Conservation (phyloP, 176 grass and related monocot genomes). For the Carex parvula region DNA sequence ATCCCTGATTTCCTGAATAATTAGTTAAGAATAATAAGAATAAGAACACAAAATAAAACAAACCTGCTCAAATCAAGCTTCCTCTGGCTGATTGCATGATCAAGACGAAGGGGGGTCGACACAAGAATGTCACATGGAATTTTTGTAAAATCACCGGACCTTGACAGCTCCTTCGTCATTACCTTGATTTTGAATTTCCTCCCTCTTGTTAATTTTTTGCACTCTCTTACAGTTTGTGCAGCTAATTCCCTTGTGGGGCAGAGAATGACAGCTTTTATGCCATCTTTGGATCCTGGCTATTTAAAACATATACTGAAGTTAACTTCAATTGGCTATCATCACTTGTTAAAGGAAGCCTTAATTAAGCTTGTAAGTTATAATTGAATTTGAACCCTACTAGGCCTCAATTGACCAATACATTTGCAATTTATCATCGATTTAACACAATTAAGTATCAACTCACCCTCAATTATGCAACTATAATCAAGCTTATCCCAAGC, state of each 20-base stretch:
- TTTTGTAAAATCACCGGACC: constrained; percentile 83
- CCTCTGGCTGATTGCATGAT: constrained; percentile 63
- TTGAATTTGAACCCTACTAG: not conserved
- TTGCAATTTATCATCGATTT: not conserved
- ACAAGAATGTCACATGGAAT: constrained; percentile 87
- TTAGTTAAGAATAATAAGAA: not conserved
- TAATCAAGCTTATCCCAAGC: not conserved
- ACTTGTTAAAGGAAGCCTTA: not conserved
- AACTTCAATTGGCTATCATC: not conserved
- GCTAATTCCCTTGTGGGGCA: constrained; percentile 95
- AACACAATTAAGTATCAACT: not conserved
- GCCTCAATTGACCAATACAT: not conserved
- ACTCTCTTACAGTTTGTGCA: constrained; percentile 79
- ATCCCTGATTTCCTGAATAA: not conserved
- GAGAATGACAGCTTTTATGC: constrained; percentile 75
- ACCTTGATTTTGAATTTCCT: constrained; percentile 87
- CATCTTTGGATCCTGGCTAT: constrained; percentile 96
- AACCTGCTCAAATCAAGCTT: constrained; percentile 88
- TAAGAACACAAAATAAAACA: constrained; percentile 22
- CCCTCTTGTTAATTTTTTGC: constrained; percentile 74
- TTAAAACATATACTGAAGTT: constrained; percentile 31
- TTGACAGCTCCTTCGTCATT: constrained; percentile 93
- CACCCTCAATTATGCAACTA: not conserved
- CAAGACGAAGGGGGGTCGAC: constrained; percentile 83
- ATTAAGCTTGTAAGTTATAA: not conserved